Evolutionary conservation across 2,329 filamentous ascomycete species (phyloP), one percentile per base, ranked within the genome.

Genomic region (Colletotrichum falcatum): DNA sequence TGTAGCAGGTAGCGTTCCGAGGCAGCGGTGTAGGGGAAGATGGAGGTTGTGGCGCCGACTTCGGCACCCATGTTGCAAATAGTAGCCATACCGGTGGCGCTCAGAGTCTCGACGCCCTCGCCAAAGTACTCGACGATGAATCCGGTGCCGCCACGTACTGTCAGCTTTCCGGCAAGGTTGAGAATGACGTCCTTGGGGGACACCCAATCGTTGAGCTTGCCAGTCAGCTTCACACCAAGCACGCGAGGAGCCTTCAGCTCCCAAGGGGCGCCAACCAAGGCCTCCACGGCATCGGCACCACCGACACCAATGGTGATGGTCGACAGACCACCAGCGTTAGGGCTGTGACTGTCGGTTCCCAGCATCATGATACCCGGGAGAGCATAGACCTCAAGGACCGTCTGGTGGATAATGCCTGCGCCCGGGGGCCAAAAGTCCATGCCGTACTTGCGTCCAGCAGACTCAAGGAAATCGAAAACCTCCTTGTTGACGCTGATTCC

Each of bases 281-380:
- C 96, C 83, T 99, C 96, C 2, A 99, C 96, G 30, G 96, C 96
- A 83, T 99, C 96, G 30, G 96, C 96, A 78, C 96, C 96, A 78
- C 96, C 96, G 42, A 99, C 96, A 80, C 96, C 96, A 79, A 99
- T 98, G 11, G 96, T 96, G 77, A 98, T 94, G 5, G 94, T 95
- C 75, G 93, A 94, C 65, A 98, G 85, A 70, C 96, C 96, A 76
- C 96, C 96, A n/a, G 94, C 96, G 79, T 98, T 99, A 53, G 96
- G 96, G 55, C 94, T 98, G 82, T 99, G 96, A 77, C 94, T 97
- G 82, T 99, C 96, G 37, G 96, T 99, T 66, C 96, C 96, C 49
- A 99, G 88, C 94, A 99, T 98, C 95, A 99, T 98, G 76, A 98
- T 83, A 60, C 96, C 96, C 26, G 96, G 96, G n/a, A 95, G 90